Evolutionary conservation across 352 stramenopile genomes (phyloP).

Genomic region (Sclerospora graminicola): DNA sequence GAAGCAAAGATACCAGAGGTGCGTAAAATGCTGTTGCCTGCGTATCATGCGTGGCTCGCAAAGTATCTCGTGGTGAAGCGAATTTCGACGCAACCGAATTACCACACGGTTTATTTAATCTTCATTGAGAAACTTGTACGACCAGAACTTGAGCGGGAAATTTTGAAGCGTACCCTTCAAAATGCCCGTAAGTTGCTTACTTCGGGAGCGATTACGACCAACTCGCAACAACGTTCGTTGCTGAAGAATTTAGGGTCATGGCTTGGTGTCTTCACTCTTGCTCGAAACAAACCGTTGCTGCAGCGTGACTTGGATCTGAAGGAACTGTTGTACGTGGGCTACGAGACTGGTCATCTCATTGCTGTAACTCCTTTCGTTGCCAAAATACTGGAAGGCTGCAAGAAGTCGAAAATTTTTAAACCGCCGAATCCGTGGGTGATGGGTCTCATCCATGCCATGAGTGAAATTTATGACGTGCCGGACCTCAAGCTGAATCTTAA

Average conservation of each 20-base stretch:
- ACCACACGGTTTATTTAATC: conserved; percentile 95
- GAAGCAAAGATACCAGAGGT: conserved; percentile 95
- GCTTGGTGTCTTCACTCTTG: conserved; percentile 97
- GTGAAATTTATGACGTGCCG: conserved; percentile 97
- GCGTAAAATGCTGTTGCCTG: conserved; percentile 88
- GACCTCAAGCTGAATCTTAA: conserved; percentile 99
- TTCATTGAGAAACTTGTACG: conserved; percentile 96
- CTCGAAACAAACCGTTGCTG: conserved; percentile 95
- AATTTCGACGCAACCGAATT: conserved; percentile 98
- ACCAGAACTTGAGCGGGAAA: conserved; percentile 88
- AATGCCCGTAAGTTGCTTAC: conserved; percentile 94
- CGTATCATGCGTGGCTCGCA: conserved; percentile 95
- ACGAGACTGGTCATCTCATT: conserved; percentile 94
- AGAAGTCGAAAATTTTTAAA: conserved; percentile 96
- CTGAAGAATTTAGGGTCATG: conserved; percentile 99
- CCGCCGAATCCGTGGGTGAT: conserved; percentile 99
- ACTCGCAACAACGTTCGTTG: conserved; percentile 94
- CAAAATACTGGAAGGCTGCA: conserved; percentile 97
- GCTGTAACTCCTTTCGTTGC: conserved; percentile 97
- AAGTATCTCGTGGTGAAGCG: conserved; percentile 99
- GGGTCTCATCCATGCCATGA: conserved; percentile 96
- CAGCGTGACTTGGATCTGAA: conserved; percentile 98
- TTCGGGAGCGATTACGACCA: conserved; percentile 97
- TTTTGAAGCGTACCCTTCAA: conserved; percentile 91
- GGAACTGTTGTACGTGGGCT: conserved; percentile 94